Conservation (phyloP, 306 rosid genomes). For the Hippophae gyantsensis region DNA sequence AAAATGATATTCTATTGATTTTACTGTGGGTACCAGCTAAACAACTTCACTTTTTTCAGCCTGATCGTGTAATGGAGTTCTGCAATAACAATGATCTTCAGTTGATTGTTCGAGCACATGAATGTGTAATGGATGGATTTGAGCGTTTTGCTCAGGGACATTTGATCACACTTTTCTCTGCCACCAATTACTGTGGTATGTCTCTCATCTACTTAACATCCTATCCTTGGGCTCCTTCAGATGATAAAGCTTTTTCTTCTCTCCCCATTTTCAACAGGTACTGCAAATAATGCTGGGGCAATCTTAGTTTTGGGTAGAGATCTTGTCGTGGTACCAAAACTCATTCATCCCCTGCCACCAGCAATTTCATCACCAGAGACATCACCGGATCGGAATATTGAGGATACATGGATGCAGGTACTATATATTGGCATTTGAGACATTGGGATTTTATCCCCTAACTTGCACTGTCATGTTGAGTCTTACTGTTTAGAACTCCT, state of each 20-base stretch:
- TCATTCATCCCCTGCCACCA: slow-evolving; percentile 97
- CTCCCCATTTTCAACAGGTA: slow-evolving; percentile 47
- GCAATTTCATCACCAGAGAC: slow-evolving; percentile 93
- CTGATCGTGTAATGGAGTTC: slow-evolving; percentile 99
- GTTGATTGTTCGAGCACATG: slow-evolving; percentile 95
- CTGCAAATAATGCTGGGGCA: slow-evolving; percentile 98
- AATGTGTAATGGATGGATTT: slow-evolving; percentile 99
- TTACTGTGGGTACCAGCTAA: slow-evolving; percentile 9
- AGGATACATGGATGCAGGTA: slow-evolving; percentile 99
- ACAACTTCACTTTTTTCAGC: slow-evolving; percentile 49
- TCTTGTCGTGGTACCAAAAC: slow-evolving; percentile 97
- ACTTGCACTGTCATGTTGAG: slow-evolving; percentile 1
- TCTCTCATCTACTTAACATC: slow-evolving; percentile 11
- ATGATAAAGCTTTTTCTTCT: slow-evolving; percentile 11
- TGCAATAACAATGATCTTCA: slow-evolving; percentile 99
- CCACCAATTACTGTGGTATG: slow-evolving; percentile 95
- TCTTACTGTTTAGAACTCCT: slow-evolving; percentile 16
- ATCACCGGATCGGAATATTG: slow-evolving; percentile 89
- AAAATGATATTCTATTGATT: too few species aligned
- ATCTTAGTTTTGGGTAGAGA: slow-evolving; percentile 95
- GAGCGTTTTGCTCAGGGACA: slow-evolving; percentile 99
- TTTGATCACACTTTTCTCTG: slow-evolving; percentile 96
- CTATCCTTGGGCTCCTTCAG: slow-evolving; percentile 4
- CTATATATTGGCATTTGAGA: slow-evolving; percentile 3
- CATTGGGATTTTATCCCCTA: slow-evolving; percentile 5